phyloP scores from a whole-genome alignment of 2,329 filamentous ascomycete species.

The Chaetomiaceae sp. region DNA sequence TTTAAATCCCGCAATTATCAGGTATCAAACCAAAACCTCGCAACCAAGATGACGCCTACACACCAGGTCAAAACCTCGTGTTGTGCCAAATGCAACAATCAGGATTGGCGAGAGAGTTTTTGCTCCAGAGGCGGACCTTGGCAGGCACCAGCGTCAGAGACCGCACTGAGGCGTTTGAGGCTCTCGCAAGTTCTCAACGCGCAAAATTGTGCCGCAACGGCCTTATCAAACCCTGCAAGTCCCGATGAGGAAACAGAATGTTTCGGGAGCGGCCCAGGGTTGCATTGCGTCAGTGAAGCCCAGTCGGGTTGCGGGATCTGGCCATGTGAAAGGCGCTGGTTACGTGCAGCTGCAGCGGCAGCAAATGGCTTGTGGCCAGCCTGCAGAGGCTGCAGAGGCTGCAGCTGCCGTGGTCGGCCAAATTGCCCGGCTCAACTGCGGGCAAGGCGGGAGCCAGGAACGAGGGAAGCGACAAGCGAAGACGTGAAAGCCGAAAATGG shows the following conservation, averaged over 20 bases:
- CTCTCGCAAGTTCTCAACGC: too few species aligned
- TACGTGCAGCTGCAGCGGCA: slow-evolving; percentile 14
- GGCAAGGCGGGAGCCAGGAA: slow-evolving; percentile 9
- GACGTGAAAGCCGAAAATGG: slow-evolving; percentile 9
- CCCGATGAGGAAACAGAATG: background rate
- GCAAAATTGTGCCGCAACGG: too few species aligned
- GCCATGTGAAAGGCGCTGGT: slow-evolving; percentile 12
- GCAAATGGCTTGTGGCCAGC: slow-evolving; percentile 12
- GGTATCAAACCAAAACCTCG: too few species aligned
- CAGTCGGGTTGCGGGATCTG: slow-evolving; percentile 20
- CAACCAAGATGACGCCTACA: too few species aligned
- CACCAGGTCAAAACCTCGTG: too few species aligned
- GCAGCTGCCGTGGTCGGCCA: slow-evolving; percentile 24
- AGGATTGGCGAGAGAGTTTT: too few species aligned
- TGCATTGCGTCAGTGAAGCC: slow-evolving; percentile 9
- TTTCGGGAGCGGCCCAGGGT: slow-evolving; percentile 1
- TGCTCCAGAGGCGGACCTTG: too few species aligned
- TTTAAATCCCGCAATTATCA: too few species aligned
- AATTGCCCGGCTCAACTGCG: slow-evolving; percentile 22
- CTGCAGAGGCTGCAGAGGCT: background rate
- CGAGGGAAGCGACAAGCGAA: slow-evolving; percentile 7
- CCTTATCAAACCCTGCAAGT: background rate
- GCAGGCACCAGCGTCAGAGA: too few species aligned
- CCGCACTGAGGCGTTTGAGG: too few species aligned
- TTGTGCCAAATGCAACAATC: too few species aligned